phyloP scores from a whole-genome alignment of 2,329 filamentous ascomycete genomes.

The Cladobotryum mycophilum region DNA sequence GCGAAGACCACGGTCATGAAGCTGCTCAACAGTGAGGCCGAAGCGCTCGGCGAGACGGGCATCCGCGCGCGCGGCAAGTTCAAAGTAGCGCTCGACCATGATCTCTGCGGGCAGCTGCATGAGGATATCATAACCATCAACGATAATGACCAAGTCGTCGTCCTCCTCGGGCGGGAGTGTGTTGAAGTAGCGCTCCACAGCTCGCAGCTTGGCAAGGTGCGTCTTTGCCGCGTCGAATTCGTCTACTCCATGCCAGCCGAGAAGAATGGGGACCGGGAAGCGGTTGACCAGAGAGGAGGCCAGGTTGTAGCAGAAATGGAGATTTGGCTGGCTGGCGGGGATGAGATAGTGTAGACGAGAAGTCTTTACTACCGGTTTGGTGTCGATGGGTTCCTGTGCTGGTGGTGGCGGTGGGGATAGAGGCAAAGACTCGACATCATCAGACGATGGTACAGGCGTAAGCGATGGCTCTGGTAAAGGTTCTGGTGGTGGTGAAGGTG shows the following conservation, averaged over 20 bases:
- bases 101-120: constrained; percentile 60
- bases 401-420: too few relatives aligned
- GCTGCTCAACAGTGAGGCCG: constrained; percentile 30
- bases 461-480: not conserved
- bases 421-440: too few relatives aligned
- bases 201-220: constrained; percentile 35
- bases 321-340: constrained; percentile 31
- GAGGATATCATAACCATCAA: constrained; percentile 58
- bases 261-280: constrained; percentile 32
- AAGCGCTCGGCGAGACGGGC: constrained; percentile 43
- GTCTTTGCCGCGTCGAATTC: constrained; percentile 28
- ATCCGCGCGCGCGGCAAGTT: constrained; percentile 47
- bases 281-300: constrained; percentile 32
- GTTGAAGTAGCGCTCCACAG: constrained; percentile 30
- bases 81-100: constrained; percentile 56
- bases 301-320: constrained; percentile 33
- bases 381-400: not conserved
- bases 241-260: constrained; percentile 32
- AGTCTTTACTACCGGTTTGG: constrained; percentile 7
- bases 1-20: constrained; percentile 24
- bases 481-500: not conserved
- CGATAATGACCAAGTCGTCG: constrained; percentile 56
- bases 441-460: too few relatives aligned
- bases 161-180: constrained; percentile 27
- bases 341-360: constrained; percentile 33